Percentiles rank a stretch among this genome's conserved stretches.
Evolutionary conservation across 2,329 filamentous ascomycete species (phyloP).

Genomic region (Thelonectria discophora): DNA sequence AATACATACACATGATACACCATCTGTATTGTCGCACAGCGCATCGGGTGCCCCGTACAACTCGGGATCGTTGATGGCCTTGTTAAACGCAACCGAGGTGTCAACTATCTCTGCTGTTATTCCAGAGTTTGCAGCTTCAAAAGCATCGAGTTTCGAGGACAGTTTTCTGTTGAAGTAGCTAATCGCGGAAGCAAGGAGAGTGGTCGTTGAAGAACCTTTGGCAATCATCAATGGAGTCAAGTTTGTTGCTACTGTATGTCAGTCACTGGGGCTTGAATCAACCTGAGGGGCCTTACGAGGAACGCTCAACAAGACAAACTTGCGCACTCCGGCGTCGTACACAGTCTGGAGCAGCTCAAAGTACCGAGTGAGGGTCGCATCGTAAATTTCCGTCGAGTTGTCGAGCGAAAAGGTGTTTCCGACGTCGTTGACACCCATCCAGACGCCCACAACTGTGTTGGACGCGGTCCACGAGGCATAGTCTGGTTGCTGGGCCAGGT

Average conservation of each 20-base stretch:
- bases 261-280: too few species aligned
- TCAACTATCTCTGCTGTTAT: slow-evolving; percentile 50
- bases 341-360: slow-evolving; percentile 54
- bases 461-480: slow-evolving; percentile 53
- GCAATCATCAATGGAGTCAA: slow-evolving; percentile 49
- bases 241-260: too few species aligned
- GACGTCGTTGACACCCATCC: slow-evolving; percentile 66
- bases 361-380: slow-evolving; percentile 54
- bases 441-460: slow-evolving; percentile 57
- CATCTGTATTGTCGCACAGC: slow-evolving; percentile 53
- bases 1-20: slow-evolving; percentile 49
- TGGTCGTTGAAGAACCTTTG: slow-evolving; percentile 36
- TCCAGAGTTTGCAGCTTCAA: slow-evolving; percentile 47
- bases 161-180: slow-evolving; percentile 51
- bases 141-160: slow-evolving; percentile 40
- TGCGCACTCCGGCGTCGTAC: slow-evolving; percentile 62
- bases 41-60: slow-evolving; percentile 54
- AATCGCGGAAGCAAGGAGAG: slow-evolving; percentile 48
- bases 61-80: slow-evolving; percentile 52
- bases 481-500: slow-evolving; percentile 43
- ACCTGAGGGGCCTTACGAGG: too few species aligned
- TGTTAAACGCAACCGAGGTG: slow-evolving; percentile 52
- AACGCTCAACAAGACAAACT: slow-evolving; percentile 68
- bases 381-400: slow-evolving; percentile 47
- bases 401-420: slow-evolving; percentile 55